Evolutionary conservation across 2,329 filamentous ascomycete genomes (phyloP).

Genomic region (Truncatella angustata): DNA sequence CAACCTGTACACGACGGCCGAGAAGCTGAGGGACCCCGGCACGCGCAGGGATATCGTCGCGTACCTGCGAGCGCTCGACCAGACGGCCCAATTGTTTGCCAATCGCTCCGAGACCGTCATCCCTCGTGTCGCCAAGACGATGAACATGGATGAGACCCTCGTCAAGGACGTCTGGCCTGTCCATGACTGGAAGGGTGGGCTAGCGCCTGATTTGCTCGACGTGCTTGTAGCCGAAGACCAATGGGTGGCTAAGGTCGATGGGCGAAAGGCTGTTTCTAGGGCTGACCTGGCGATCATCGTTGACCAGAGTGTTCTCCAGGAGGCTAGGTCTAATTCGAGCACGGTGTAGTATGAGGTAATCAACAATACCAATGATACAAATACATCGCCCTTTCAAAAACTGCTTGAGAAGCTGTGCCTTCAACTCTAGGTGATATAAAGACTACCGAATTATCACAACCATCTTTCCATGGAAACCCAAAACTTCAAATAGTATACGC

Average conservation of each 20-base stretch:
- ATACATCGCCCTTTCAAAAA: no score
- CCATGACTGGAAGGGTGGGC: conserved; percentile 25
- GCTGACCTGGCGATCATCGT: conserved; percentile 19
- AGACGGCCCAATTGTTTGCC: conserved; percentile 27
- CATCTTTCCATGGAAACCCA: no score
- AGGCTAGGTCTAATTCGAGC: conserved; percentile 11
- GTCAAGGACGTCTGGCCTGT: conserved; percentile 25
- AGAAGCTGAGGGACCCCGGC: conserved; percentile 27
- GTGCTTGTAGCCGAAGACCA: conserved; percentile 25
- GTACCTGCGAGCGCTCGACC: conserved; percentile 27
- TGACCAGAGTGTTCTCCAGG: conserved; percentile 20
- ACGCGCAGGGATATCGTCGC: conserved; percentile 28
- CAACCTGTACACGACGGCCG: conserved; percentile 29
- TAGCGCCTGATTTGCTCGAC: conserved; percentile 24
- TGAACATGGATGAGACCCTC: conserved; percentile 20
- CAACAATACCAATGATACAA: no score
- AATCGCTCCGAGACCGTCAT: conserved; percentile 25
- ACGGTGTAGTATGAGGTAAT: no score
- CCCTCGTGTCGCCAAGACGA: conserved; percentile 20
- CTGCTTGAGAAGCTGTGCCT: no score
- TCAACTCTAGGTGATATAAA: no score
- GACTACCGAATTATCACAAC: no score
- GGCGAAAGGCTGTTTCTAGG: conserved; percentile 13
- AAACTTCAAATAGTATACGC: no score
- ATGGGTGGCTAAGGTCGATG: conserved; percentile 19